Evolutionary conservation across 805 yeast species (phyloP).

Genomic region (Schwanniomyces occidentalis): DNA sequence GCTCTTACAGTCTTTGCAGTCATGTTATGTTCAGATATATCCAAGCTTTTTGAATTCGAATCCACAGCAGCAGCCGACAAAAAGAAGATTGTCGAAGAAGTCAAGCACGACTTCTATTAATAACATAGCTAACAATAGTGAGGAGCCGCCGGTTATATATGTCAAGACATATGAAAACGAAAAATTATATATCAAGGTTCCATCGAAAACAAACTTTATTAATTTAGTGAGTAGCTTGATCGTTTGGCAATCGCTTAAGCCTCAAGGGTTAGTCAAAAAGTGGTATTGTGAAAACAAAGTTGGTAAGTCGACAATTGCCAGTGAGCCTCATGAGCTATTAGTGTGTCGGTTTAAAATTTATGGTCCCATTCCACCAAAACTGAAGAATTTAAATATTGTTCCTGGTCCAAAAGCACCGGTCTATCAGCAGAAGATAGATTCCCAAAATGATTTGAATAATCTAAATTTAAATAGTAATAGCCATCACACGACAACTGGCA

Average conservation of each 20-base stretch:
- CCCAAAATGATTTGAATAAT: constrained; percentile 4
- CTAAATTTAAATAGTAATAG: constrained; percentile 1
- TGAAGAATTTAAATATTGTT: constrained; percentile 37
- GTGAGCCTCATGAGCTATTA: constrained; percentile 40
- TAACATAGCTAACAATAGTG: neutral
- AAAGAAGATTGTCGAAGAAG: constrained; percentile 7
- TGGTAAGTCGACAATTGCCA: constrained; percentile 17
- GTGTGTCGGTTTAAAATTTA: constrained; percentile 66
- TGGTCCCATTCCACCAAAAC: constrained; percentile 56
- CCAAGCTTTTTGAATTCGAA: constrained; percentile 20
- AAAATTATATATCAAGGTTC: constrained; percentile 36
- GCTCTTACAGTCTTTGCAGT: constrained; percentile 35
- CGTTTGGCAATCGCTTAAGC: constrained; percentile 58
- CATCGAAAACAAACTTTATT: constrained; percentile 39
- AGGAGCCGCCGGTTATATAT: constrained; percentile 39
- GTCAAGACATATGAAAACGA: constrained; percentile 42
- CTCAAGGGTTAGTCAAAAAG: constrained; percentile 55
- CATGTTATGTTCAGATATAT: constrained; percentile 39
- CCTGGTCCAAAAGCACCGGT: constrained; percentile 40
- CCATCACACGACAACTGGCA: constrained; percentile 6
- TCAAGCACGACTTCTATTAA: constrained; percentile 4
- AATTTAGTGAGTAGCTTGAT: constrained; percentile 45
- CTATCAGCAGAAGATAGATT: constrained; percentile 16
- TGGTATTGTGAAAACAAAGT: constrained; percentile 47
- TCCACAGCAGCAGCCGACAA: constrained; percentile 6